Evolutionary conservation across 164 flowering plant species (phyloP).

Genomic region (Buxus sempervirens): DNA sequence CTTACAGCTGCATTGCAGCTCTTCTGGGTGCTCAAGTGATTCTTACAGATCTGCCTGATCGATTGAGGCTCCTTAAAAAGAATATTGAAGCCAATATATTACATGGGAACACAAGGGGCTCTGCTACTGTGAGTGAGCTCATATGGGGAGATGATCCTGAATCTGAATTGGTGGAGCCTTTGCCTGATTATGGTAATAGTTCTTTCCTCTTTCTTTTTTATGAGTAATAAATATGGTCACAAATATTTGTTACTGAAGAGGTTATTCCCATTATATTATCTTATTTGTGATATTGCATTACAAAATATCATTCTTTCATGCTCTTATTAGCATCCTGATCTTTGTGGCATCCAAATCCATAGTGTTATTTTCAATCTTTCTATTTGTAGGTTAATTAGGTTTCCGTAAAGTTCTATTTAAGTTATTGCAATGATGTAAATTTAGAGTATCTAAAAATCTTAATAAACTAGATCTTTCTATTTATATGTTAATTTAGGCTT

Average conservation of each 20-base stretch:
- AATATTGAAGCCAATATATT: slow-evolving; percentile 66
- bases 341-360: too few species aligned
- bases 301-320: too few species aligned
- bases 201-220: not conserved
- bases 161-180: slow-evolving; percentile 41
- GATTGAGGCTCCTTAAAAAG: slow-evolving; percentile 77
- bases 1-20: slow-evolving; percentile 79
- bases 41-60: slow-evolving; percentile 84
- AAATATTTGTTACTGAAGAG: not conserved
- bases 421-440: too few species aligned
- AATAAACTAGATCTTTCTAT: too few species aligned
- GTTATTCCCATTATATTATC: too few species aligned
- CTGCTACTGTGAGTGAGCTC: slow-evolving; percentile 64
- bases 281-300: too few species aligned
- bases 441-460: too few species aligned
- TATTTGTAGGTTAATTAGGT: too few species aligned
- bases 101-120: slow-evolving; percentile 45
- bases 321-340: too few species aligned
- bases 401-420: too few species aligned
- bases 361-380: too few species aligned
- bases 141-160: slow-evolving; percentile 81
- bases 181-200: slow-evolving; percentile 67
- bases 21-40: slow-evolving; percentile 73
- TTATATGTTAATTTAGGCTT: too few species aligned
- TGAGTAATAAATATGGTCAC: not conserved